These are phyloP conservation scores for Maudiozyma humilis DNA, from an alignment of 1,139 yeast species.

Conservation along the genomic window DNA sequence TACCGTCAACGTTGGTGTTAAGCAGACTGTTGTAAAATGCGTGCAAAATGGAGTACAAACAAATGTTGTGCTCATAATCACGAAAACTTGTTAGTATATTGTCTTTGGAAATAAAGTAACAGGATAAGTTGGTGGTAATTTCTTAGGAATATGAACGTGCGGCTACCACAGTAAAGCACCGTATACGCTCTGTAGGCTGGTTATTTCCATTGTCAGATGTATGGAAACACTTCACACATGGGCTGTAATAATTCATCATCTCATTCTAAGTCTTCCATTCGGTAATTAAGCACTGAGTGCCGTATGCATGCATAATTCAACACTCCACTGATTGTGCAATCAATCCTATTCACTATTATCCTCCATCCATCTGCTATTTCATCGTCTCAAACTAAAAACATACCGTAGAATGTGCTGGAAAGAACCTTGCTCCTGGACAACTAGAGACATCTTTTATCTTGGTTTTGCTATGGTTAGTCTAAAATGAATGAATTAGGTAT, in stretches of 20 bases:
- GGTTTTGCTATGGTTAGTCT: constrained; percentile 9
- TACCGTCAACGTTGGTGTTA: constrained; percentile 99
- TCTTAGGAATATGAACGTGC: neutral
- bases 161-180: no score
- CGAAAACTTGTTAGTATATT: neutral
- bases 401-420: constrained; percentile 99
- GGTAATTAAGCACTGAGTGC: no score
- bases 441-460: constrained; percentile 68
- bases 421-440: constrained; percentile 97
- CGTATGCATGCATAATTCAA: no score
- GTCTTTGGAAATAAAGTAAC: neutral
- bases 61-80: neutral
- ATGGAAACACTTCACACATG: no score
- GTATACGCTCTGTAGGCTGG: no score
- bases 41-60: neutral
- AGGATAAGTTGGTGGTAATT: neutral
- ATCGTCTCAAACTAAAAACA: constrained; percentile 33
- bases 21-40: constrained; percentile 59
- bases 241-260: no score
- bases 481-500: no score
- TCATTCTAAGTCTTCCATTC: no score
- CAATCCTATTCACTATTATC: no score
- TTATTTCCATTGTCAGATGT: no score
- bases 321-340: no score
- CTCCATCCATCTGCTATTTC: no score